Evolutionary conservation across 176 grass and related monocot species (phyloP).

Genomic region (maize (Zea mays)): DNA sequence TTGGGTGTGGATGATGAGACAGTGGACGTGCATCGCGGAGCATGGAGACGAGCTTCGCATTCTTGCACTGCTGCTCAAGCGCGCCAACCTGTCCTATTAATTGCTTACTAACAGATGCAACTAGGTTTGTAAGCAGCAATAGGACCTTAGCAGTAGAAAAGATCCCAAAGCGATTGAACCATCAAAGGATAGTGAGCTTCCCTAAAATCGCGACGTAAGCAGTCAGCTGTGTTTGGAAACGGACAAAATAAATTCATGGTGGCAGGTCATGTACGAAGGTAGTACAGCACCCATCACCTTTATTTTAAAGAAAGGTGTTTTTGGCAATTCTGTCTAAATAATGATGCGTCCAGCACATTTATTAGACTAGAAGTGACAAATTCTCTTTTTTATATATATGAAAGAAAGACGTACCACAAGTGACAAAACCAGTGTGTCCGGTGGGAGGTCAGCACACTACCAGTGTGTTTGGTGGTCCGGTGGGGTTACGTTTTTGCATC

Average conservation of each 20-base stretch:
- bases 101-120: no score
- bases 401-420: neutral
- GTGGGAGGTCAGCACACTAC: constrained; percentile 16
- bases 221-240: neutral
- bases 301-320: neutral
- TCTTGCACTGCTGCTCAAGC: no score
- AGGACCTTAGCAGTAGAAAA: no score
- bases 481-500: neutral
- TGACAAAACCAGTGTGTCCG: constrained; percentile 22
- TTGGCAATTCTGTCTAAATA: neutral
- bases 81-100: no score
- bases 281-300: neutral
- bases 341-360: neutral
- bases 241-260: neutral
- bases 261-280: neutral
- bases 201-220: neutral
- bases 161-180: no score
- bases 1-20: no score
- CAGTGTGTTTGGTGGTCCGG: neutral
- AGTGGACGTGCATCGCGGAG: no score
- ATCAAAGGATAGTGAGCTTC: no score
- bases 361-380: neutral
- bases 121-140: no score
- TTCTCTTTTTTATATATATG: neutral
- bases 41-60: no score